These are phyloP conservation scores for Solanum bulbocastanum DNA, from an alignment of 257 asterid species.

Conservation along the genomic window DNA sequence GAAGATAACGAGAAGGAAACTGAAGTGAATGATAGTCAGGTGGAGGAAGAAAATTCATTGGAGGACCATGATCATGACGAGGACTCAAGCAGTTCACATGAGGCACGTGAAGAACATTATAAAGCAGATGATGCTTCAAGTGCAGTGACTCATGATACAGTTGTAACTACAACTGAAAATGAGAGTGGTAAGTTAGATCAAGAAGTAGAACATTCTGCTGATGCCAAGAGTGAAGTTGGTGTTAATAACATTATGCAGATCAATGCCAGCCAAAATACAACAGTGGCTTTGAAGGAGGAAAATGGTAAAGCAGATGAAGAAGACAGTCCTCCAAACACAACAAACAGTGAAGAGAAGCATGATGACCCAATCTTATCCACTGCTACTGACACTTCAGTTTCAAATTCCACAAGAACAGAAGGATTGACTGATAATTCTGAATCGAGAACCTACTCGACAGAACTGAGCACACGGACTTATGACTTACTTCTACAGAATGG, in stretches of 20 bases:
- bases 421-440: conserved; percentile 12
- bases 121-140: conserved; percentile 99
- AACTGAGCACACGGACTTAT: conserved; percentile 8
- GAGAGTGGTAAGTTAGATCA: conserved; percentile 21
- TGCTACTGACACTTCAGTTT: conserved; percentile 6
- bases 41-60: conserved; percentile 24
- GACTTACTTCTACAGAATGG: conserved; percentile 21
- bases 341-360: conserved; percentile 14
- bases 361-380: conserved; percentile 12
- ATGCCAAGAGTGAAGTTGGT: conserved; percentile 12
- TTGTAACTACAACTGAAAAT: conserved; percentile 14
- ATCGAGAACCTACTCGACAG: conserved; percentile 15
- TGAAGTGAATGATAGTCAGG: conserved; percentile 28
- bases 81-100: conserved; percentile 32
- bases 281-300: conserved; percentile 18
- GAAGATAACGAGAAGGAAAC: conserved; percentile 35
- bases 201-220: conserved; percentile 21
- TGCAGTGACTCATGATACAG: conserved; percentile 71
- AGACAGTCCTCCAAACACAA: conserved; percentile 11
- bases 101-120: conserved; percentile 79
- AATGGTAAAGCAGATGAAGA: conserved; percentile 20
- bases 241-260: conserved; percentile 11
- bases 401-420: conserved; percentile 20
- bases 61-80: conserved; percentile 39
- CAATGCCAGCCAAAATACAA: conserved; percentile 10